These are phyloP conservation scores for Phytopythium vexans DNA, from an alignment of 352 stramenopile species.

Conservation along the genomic window DNA sequence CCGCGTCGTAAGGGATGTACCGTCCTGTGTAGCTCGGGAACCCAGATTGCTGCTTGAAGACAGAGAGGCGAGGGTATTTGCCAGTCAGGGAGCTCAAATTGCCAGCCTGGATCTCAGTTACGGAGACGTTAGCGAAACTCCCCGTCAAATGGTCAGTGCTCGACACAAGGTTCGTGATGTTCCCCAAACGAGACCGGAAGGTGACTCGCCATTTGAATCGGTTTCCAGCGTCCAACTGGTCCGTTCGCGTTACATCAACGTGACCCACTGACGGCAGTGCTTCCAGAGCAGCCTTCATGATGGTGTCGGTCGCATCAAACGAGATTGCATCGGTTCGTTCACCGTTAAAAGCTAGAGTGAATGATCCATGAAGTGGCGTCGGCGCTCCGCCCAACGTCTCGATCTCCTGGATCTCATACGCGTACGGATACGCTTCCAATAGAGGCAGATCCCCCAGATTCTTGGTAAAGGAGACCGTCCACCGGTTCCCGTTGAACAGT, in stretches of 20 bases:
- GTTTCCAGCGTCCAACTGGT: constrained; percentile 71
- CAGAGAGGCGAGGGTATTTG: constrained; percentile 53
- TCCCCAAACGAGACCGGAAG: constrained; percentile 86
- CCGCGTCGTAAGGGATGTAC: constrained; percentile 76
- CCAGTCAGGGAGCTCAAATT: constrained; percentile 73
- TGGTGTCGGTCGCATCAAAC: constrained; percentile 81
- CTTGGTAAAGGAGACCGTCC: constrained; percentile 95
- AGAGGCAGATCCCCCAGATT: constrained; percentile 93
- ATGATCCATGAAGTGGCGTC: constrained; percentile 91
- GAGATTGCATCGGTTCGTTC: constrained; percentile 76
- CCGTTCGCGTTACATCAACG: constrained; percentile 87
- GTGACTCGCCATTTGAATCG: constrained; percentile 93
- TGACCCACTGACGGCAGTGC: constrained; percentile 78
- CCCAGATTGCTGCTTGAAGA: constrained; percentile 92
- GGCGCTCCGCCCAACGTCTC: constrained; percentile 88
- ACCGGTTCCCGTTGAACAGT: constrained; percentile 85
- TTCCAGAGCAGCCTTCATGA: constrained; percentile 89
- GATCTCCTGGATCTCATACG: constrained; percentile 94
- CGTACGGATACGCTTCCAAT: constrained; percentile 82
- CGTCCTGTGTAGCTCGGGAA: constrained; percentile 90
- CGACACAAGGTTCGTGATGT: constrained; percentile 64
- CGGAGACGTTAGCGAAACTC: constrained; percentile 42
- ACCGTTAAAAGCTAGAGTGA: constrained; percentile 80
- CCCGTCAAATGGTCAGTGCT: constrained; percentile 50
- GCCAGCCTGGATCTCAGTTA: constrained; percentile 68